Base-by-base conservation (phyloP, 306 rosid genomes). In the Dryas alaskensis region DNA sequence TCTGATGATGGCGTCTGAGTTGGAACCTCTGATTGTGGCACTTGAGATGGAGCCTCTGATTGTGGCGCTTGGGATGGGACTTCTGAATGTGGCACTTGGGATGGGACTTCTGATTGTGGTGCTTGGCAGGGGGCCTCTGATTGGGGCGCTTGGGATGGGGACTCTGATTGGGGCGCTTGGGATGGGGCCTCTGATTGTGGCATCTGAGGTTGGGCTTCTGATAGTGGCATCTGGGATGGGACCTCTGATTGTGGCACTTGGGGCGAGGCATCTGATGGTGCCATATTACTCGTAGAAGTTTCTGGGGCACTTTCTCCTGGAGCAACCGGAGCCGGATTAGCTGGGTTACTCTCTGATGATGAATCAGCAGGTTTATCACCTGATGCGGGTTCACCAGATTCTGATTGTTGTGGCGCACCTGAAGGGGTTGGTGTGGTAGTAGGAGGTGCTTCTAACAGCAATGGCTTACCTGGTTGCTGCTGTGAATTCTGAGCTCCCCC, bases 361-460 rank as follows among this genome's bases (percentile, higher is more conserved):
- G 89, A 48, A 61, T 67, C 16, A 12, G 85, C 78, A 79, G 37
- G 74, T 47, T 46, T 61, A 49, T 70, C 52, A 14, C 44, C 79
- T 43, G 84, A 37, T 8, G 79, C 16, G 17, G 93, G 43, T 65
- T 88, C 89, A 31, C 89, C 72, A 37, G 82, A 72, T 75, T 74
- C 88, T 27, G 82, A 80, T 45, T 68, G 89, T 74, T 71, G 87
- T 4, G 66, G 57, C 47, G 1, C 58, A 45, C 58, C 17, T 67
- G 70, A 49, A 0, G 86, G 83, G 10, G 81, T 69, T 47, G 79
- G 82, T 65, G 85, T 48, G 72, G 86, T 67, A 4, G 86, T 47
- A 50, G 91, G 86, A 71, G 96, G 86, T 48, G 96, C 98, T 83
- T 90, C 98, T 62, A 95, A 66, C 31, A 91, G 85, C 87, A 95